A percentile compares a stretch with the other conserved stretches of the same genome.
Evolutionary conservation across 352 stramenopile genomes (phyloP).

Genomic region (Phytopythium aichiense): DNA sequence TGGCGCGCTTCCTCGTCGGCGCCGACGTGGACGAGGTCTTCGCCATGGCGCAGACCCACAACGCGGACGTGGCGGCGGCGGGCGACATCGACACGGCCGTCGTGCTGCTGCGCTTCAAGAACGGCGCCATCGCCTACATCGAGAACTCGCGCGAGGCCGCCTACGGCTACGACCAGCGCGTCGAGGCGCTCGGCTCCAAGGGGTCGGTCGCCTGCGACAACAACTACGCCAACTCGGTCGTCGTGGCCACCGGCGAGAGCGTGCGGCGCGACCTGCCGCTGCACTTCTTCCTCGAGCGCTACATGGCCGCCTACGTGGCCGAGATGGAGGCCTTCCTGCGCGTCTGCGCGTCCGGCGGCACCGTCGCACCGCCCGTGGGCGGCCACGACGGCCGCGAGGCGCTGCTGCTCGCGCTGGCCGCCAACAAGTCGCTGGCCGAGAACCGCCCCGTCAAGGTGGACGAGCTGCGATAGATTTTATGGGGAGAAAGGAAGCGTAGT

Average conservation of each 20-base stretch:
- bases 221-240: constrained; percentile 83
- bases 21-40: constrained; percentile 53
- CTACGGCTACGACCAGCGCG: constrained; percentile 92
- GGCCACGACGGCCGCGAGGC: constrained; percentile 39
- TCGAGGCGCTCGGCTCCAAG: constrained; percentile 84
- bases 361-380: constrained; percentile 19
- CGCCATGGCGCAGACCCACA: constrained; percentile 25
- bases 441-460: constrained; percentile 41
- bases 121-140: constrained; percentile 82
- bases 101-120: constrained; percentile 40
- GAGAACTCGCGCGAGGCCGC: constrained; percentile 89
- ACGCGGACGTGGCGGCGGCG: no score
- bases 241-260: constrained; percentile 13
- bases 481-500: no score
- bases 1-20: constrained; percentile 91
- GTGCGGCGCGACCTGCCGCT: constrained; percentile 71
- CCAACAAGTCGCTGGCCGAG: constrained; percentile 37
- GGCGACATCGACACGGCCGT: no score
- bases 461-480: constrained; percentile 18
- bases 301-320: constrained; percentile 71
- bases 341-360: not conserved
- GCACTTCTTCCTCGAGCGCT: constrained; percentile 91
- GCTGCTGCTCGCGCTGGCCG: constrained; percentile 42
- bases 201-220: constrained; percentile 88
- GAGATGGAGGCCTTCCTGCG: constrained; percentile 50